Evolutionary conservation across 2,329 filamentous ascomycete species (phyloP), one percentile per base, ranked within the genome.

Genomic region (Sclerotinia sclerotiorum): DNA sequence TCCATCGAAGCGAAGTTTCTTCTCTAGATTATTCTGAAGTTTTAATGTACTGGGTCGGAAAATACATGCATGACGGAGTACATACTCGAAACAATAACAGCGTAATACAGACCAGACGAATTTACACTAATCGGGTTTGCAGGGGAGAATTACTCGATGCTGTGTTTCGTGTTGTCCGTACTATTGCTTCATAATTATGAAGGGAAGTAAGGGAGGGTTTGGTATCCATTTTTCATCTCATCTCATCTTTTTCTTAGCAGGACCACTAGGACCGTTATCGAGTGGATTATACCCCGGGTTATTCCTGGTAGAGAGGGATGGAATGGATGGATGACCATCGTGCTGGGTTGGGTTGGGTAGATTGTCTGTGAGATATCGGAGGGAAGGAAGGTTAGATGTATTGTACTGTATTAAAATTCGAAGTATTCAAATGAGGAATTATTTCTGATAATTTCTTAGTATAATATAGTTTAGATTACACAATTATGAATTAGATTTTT

Each of bases 161-260:
- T 21, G 11, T 29, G 62, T 65, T 65, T 65, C 62, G 42, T 51
- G 42, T 54, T 51, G 42, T 54, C 35, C 29, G 49, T 49, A 19
- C 44, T 17, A 39, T 1, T 21, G 57, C 35, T 46, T 35, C n/a
- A 60, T 46, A 29, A 27, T 60, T 5, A n/a, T 44, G 24, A 27
- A 29, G 2, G 29, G 29, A n/a, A n/a, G n/a, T n/a, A n/a, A n/a
- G n/a, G n/a, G n/a, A n/a, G n/a, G n/a, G n/a, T n/a, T n/a, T n/a
- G 42, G 32, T 44, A 8, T 17, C 56, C 56, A 60, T 21, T 46
- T 46, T 60, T 44, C 35, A 60, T 60, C 57, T 5, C 13, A 44
- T 60, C 57, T 60, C n/a, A n/a, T n/a, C n/a, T n/a, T n/a, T 4
- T 15, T 46, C 35, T 35, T 35, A 35, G 35, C 7, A 35, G 35